phyloP scores from a whole-genome alignment of 257 asterid species.

The Cordia subcordata region DNA sequence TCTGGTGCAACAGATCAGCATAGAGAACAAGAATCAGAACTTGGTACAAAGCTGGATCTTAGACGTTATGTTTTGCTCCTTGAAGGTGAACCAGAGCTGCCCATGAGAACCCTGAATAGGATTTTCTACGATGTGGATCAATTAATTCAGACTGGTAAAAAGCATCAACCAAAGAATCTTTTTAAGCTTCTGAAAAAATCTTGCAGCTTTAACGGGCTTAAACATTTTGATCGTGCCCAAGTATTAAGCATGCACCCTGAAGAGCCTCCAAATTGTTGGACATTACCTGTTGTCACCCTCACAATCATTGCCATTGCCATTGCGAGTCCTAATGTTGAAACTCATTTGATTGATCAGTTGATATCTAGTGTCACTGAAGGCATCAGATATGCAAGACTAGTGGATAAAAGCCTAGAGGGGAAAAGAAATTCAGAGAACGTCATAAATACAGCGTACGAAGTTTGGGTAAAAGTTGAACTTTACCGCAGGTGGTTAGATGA shows the following conservation, averaged over 20 bases:
- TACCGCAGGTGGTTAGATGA: conserved; percentile 13
- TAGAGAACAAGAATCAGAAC: background rate
- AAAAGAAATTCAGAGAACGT: background rate
- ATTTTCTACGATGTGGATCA: background rate
- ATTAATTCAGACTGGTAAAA: conserved; percentile 9
- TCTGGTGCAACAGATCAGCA: background rate
- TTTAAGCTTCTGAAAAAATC: conserved; percentile 2
- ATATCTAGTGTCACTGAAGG: background rate
- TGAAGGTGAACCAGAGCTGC: conserved; percentile 12
- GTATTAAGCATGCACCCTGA: no score
- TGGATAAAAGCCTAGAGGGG: background rate
- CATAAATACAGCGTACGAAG: background rate
- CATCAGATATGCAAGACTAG: background rate
- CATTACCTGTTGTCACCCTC: no score
- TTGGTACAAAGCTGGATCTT: background rate
- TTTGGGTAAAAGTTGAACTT: background rate
- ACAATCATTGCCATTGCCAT: no score
- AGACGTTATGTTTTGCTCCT: conserved; percentile 9
- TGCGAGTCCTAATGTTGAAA: background rate
- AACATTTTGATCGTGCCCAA: no score
- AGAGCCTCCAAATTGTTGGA: no score
- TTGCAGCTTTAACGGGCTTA: no score
- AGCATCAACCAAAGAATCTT: conserved; percentile 9
- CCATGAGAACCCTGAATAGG: conserved; percentile 1
- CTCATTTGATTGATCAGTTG: background rate